Conservation (phyloP, 106 monocot genomes). For the Posidonia australis region DNA sequence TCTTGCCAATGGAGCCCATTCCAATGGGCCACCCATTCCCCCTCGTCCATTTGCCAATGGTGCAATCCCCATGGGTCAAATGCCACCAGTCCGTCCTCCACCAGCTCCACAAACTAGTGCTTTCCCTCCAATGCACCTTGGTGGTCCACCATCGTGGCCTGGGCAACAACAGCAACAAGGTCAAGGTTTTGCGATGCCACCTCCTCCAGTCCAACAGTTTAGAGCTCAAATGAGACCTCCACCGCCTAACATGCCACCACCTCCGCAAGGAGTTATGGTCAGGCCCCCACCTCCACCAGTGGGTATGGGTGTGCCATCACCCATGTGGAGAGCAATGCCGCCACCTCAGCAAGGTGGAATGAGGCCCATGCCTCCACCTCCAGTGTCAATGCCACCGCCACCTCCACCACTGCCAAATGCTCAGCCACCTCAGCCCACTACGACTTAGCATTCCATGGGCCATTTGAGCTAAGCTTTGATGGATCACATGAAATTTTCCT, state of each 20-base stretch:
- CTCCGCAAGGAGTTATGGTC: constrained; percentile 23
- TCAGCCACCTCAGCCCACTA: no score
- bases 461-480: no score
- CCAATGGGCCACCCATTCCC: constrained; percentile 16
- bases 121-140: constrained; percentile 57
- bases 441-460: no score
- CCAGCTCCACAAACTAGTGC: constrained; percentile 37
- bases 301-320: constrained; percentile 13
- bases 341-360: constrained; percentile 33
- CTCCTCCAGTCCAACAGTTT: constrained; percentile 31
- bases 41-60: constrained; percentile 51
- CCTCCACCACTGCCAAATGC: not conserved
- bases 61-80: constrained; percentile 29
- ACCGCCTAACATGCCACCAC: constrained; percentile 37
- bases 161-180: constrained; percentile 35
- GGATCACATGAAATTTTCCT: no score
- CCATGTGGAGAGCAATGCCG: constrained; percentile 34
- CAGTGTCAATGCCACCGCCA: constrained; percentile 30
- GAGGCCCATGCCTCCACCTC: constrained; percentile 35
- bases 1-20: constrained; percentile 37
- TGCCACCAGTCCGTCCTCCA: constrained; percentile 35
- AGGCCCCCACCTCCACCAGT: constrained; percentile 44
- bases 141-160: constrained; percentile 37
- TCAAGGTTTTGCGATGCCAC: constrained; percentile 28
- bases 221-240: constrained; percentile 25